Evolutionary conservation across 2,329 filamentous ascomycete genomes (phyloP), one percentile per base, ranked within the genome.

Genomic region (Penicillium sp.): DNA sequence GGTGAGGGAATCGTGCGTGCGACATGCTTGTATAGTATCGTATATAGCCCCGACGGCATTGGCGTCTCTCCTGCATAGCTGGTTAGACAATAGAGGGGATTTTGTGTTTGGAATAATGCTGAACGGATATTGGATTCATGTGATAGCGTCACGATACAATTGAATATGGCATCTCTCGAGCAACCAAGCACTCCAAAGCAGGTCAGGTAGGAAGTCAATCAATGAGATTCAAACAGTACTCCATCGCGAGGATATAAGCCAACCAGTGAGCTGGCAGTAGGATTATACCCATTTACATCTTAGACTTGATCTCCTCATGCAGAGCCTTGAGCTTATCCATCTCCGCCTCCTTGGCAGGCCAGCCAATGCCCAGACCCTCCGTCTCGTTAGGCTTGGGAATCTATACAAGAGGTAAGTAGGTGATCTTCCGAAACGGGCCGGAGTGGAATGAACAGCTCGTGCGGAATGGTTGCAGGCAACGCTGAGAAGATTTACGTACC

Each of bases 321-420:
- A 96, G 80, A 63, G 85, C 86, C 83, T 93, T 91, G 69, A 99
- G 80, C 74, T 88, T 85, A 1, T 91, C 90, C 89, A 95, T 96
- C 69, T 96, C 88, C 1, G 85, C 84, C 62, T 82, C 77, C 78
- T 91, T 84, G 64, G 88, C 81, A 20, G 93, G 92, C 95, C 95
- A 99, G 37, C 79, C 76, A 67, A 98, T 83, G 4, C 84, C 87
- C 54, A 99, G 81, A 6, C 95, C 95, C 75, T 98, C 90, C 38
- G 82, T 72, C 69, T 88, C 81, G 71, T 91, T 96, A 54, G 95
- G 94, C 83, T 99, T 99, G 38, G 95, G 95, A 63, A 99, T 99
- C 90, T 92, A 66, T 53, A 28, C 6, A 34, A 25, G 4, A 22
- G 7, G 60, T 54, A 17, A 65, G 57, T 47, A 59, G 38, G 31